Evolutionary conservation across 2,329 filamentous ascomycete genomes (phyloP), one percentile per base, ranked within the genome.

Genomic region (Xylariaceae sp.): DNA sequence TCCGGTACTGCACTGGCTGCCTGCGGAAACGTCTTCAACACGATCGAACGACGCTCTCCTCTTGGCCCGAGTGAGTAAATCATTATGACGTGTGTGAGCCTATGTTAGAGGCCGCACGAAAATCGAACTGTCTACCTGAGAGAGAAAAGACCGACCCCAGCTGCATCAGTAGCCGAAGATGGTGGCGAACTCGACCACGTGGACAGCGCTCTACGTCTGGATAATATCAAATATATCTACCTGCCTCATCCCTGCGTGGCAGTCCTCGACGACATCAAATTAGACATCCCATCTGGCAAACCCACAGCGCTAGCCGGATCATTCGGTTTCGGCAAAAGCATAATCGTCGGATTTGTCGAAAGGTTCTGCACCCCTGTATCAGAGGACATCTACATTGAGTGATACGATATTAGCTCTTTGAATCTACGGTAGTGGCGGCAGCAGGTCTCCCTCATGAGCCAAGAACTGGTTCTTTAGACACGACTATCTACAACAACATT

Each of bases 281-380:
- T 99, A 1, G 72, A 81, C 1, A 87, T 97, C 30, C 91, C 92
- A 1, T 89, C 92, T 3, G 92, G 93, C 16, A 96, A 96, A 75
- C 92, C 89, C 15, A 96, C 93, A 2, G 94, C 94, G 1, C 77
- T 99, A 6, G 94, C 97, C 5, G 94, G 94, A 53, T 91, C 93
- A 0, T 97, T 93, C 9, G 94, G 93, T 9, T 95, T 89, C 32
- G 94, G 94, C 41, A 99, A 97, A 75, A 93, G 88, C 65, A 97
- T 93, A 0, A 92, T 97, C 57, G 88, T 97, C 23, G 93, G 93
- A 10, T 79, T 99, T 15, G 86, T 97, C 1, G 93, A 97, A 73
- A 85, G 94, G 15, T 97, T 97, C 71, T 99, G 97, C 70, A 85
- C 92, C 52, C 93, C 93, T 0, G 89, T 97, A 27, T 82, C 82